Conservation (phyloP, 805 yeast species). For the Teunomyces gatunensis region DNA sequence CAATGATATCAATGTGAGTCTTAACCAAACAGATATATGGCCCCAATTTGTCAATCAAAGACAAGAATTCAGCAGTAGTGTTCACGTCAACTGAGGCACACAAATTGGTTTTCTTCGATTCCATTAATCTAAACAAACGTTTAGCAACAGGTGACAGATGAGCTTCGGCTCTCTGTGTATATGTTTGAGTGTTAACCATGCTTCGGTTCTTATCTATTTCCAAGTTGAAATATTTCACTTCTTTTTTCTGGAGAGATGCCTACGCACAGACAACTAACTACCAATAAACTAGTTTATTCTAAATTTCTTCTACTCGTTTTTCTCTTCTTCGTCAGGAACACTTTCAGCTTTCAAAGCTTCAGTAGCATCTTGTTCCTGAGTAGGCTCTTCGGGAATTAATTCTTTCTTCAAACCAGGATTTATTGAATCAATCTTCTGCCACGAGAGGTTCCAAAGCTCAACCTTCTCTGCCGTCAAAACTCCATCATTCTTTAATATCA, state of each 20-base stretch:
- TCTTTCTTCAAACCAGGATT: conserved; percentile 28
- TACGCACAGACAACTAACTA: background rate
- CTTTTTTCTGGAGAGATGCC: background rate
- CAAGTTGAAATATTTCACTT: background rate
- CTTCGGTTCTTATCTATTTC: background rate
- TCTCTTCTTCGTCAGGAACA: background rate
- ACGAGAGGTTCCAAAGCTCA: conserved; percentile 31
- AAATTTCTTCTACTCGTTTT: background rate
- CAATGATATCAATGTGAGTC: conserved; percentile 91
- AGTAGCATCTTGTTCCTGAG: background rate
- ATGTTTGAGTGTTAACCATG: conserved; percentile 38
- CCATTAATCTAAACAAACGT: conserved; percentile 71
- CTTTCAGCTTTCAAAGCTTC: conserved; percentile 2
- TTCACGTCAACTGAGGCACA: conserved; percentile 94
- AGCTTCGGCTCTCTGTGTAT: conserved; percentile 62
- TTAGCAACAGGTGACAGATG: conserved; percentile 81
- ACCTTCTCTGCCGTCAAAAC: conserved; percentile 19
- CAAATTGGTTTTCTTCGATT: conserved; percentile 74
- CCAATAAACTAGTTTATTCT: background rate
- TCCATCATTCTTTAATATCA: conserved; percentile 32
- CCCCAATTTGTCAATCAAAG: conserved; percentile 74
- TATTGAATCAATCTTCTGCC: conserved; percentile 28
- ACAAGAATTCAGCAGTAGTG: conserved; percentile 71
- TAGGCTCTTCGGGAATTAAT: conserved; percentile 10
- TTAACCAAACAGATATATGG: conserved; percentile 90